A percentile compares a stretch with the other conserved stretches of the same genome.
Evolutionary conservation across 2,329 filamentous ascomycete species (phyloP).

Genomic region (Lasiodiplodia sp.): DNA sequence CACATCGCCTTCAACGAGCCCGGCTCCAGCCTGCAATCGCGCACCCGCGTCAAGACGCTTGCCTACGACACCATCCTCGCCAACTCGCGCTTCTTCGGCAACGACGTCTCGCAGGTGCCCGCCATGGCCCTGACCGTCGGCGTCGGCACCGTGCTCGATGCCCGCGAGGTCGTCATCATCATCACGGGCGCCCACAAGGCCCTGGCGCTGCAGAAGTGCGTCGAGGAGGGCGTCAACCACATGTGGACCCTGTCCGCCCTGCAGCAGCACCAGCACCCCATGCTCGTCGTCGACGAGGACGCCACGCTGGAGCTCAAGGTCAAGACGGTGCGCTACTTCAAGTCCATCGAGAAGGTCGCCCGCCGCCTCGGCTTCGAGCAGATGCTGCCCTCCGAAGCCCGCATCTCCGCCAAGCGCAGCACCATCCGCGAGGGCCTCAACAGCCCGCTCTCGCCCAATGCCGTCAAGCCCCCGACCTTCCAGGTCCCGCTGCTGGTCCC

Average conservation of each 20-base stretch:
- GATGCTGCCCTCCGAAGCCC: slow-evolving; percentile 40
- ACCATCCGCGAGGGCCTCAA: slow-evolving; percentile 41
- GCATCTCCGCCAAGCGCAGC: slow-evolving; percentile 42
- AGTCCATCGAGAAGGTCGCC: slow-evolving; percentile 57
- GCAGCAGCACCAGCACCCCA: slow-evolving; percentile 80
- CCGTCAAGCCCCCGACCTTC: neutral
- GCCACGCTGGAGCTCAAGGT: slow-evolving; percentile 57
- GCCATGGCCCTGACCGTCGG: slow-evolving; percentile 85
- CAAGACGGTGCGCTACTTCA: slow-evolving; percentile 58
- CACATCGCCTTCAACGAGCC: slow-evolving; percentile 94
- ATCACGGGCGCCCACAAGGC: slow-evolving; percentile 84
- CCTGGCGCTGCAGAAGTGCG: slow-evolving; percentile 77
- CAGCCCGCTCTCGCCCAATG: slow-evolving; percentile 16
- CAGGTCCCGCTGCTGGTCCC: slow-evolving; percentile 22
- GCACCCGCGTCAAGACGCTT: slow-evolving; percentile 84
- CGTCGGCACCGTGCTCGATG: slow-evolving; percentile 82
- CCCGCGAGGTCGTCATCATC: slow-evolving; percentile 81
- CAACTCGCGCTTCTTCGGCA: slow-evolving; percentile 81
- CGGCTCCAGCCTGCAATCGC: slow-evolving; percentile 76
- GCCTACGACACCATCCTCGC: slow-evolving; percentile 87
- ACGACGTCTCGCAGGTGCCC: slow-evolving; percentile 76
- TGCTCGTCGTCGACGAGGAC: slow-evolving; percentile 85
- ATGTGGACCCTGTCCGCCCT: slow-evolving; percentile 89
- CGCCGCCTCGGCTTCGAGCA: slow-evolving; percentile 54
- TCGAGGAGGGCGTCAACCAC: slow-evolving; percentile 84